Evolutionary conservation across 495 filamentous ascomycete species (phyloP).

Genomic region (Penicillium lagena): DNA sequence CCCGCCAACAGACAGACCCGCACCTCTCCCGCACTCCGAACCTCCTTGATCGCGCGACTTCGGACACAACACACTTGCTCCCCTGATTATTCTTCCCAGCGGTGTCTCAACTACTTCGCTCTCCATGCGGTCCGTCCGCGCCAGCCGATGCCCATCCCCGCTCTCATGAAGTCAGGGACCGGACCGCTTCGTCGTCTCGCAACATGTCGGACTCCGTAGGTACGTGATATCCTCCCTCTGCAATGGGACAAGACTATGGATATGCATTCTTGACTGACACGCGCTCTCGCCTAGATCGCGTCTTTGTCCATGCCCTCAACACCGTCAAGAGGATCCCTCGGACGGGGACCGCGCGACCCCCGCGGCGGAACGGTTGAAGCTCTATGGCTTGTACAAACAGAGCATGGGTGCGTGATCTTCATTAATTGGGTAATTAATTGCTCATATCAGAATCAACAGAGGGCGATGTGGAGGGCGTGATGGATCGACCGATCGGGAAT

Average conservation of each 20-base stretch:
- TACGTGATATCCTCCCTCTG: constrained; percentile 18
- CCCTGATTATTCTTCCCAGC: too few species aligned
- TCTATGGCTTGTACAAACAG: constrained; percentile 98
- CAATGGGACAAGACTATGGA: background rate
- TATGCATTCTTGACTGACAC: background rate
- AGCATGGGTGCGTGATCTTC: constrained; percentile 61
- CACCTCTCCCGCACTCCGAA: background rate
- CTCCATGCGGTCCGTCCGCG: constrained; percentile 20
- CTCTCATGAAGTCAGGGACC: constrained; percentile 30
- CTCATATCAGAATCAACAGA: constrained; percentile 39
- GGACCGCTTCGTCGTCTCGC: constrained; percentile 18
- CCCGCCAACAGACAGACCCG: too few species aligned
- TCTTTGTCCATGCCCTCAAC: constrained; percentile 97
- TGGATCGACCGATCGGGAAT: constrained; percentile 68
- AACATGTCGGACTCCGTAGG: constrained; percentile 54
- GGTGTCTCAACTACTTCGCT: background rate
- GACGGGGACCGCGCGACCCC: constrained; percentile 82
- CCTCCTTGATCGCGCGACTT: background rate
- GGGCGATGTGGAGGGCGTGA: constrained; percentile 88
- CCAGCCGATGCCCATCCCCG: constrained; percentile 23
- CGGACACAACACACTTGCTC: background rate
- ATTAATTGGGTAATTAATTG: constrained; percentile 1
- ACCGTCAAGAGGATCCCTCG: constrained; percentile 96
- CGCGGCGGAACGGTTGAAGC: constrained; percentile 74
- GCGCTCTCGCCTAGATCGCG: constrained; percentile 61